Evolutionary conservation across 129 eudicot genomes (phyloP).

Genomic region (Ambrosia artemisiifolia): DNA sequence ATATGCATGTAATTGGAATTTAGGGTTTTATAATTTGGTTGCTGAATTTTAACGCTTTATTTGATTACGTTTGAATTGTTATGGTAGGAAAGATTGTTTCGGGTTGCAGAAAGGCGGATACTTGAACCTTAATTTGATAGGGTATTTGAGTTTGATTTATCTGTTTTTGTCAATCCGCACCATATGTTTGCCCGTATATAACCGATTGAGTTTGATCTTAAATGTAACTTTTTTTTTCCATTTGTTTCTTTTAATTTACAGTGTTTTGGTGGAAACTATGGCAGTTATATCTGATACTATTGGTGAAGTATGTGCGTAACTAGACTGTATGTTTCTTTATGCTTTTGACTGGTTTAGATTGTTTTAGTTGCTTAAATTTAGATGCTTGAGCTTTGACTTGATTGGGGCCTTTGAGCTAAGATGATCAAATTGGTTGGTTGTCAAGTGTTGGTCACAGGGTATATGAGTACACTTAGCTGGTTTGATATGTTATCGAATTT

Average conservation of each 20-base stretch:
- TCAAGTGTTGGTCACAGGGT: background rate
- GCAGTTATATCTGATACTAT: background rate
- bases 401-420: background rate
- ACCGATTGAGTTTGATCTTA: background rate
- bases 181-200: background rate
- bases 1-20: conserved; percentile 20
- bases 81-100: no score
- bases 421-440: background rate
- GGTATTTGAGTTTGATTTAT: background rate
- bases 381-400: conserved; percentile 1
- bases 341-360: background rate
- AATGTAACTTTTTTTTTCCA: background rate
- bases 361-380: background rate
- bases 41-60: conserved; percentile 15
- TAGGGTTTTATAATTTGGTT: background rate
- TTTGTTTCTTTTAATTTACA: background rate
- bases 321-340: background rate
- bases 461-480: background rate
- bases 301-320: background rate
- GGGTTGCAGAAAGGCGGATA: background rate
- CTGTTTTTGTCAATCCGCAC: background rate
- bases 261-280: background rate
- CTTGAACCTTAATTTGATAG: background rate
- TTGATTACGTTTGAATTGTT: no score
- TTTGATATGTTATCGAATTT: background rate